Percentiles rank a stretch among this genome's conserved stretches.
Evolutionary conservation across 495 filamentous ascomycete genomes (phyloP).

Genomic region (Neurospora tetrasperma): DNA sequence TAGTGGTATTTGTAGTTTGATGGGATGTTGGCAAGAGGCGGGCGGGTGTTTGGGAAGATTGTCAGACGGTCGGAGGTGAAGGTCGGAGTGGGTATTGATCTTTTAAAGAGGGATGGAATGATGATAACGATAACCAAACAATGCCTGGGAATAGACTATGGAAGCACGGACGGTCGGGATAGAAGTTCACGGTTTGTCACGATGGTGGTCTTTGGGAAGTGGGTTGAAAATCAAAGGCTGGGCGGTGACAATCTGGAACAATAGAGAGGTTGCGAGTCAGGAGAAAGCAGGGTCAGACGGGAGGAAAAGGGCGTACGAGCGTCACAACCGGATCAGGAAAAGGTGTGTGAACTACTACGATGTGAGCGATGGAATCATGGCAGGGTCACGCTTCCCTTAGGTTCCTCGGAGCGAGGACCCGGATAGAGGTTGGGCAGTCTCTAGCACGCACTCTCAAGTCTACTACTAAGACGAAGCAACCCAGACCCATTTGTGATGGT

Average conservation of each 20-base stretch:
- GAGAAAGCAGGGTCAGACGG: not conserved
- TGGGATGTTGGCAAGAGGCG: not conserved
- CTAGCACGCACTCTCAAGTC: not conserved
- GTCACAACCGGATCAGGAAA: not conserved
- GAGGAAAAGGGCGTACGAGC: not conserved
- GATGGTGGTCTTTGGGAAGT: not conserved
- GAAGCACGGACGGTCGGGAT: not conserved
- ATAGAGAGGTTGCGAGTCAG: not conserved
- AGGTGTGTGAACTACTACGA: not conserved
- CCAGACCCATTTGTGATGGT: not conserved
- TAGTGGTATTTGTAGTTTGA: not conserved
- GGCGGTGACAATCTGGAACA: not conserved
- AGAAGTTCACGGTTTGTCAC: not conserved
- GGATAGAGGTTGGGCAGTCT: not conserved
- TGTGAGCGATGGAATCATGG: not conserved
- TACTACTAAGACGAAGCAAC: not conserved
- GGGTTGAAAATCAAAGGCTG: not conserved
- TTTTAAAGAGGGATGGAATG: not conserved
- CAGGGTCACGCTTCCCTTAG: not conserved
- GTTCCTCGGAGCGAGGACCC: not conserved
- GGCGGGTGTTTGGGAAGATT: not conserved
- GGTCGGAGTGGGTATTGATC: not conserved
- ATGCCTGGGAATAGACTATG: not conserved
- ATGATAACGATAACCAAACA: not conserved
- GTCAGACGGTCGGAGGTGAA: not conserved